Percentiles rank a stretch among this genome's conserved stretches.
Evolutionary conservation across 768 basidiomycete genomes (phyloP).

Genomic region (Candolleomyces eurysporus): DNA sequence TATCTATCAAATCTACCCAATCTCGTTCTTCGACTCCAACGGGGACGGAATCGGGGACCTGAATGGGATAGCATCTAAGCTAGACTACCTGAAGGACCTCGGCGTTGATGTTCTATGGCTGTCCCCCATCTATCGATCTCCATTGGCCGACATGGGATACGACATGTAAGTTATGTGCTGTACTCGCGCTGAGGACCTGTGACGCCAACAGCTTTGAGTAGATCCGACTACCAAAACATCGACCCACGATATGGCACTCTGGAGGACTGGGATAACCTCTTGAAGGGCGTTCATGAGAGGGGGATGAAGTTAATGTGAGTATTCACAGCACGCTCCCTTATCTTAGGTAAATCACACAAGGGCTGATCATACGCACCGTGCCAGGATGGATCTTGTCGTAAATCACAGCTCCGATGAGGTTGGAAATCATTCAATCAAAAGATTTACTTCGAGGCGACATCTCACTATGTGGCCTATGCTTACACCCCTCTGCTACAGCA

Average conservation of each 20-base stretch:
- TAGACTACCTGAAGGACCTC: constrained; percentile 67
- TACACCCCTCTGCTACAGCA: constrained; percentile 41
- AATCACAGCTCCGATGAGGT: constrained; percentile 74
- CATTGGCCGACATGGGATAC: constrained; percentile 72
- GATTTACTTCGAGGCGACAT: neutral
- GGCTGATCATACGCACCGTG: neutral
- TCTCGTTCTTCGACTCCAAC: constrained; percentile 71
- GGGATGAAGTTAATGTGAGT: constrained; percentile 72
- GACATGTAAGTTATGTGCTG: constrained; percentile 48
- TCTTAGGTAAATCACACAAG: neutral
- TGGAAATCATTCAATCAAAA: neutral
- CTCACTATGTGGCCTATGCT: neutral
- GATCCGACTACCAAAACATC: constrained; percentile 64
- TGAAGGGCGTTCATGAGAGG: constrained; percentile 52
- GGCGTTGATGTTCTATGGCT: constrained; percentile 73
- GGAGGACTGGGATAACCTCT: constrained; percentile 54
- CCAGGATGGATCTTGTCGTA: constrained; percentile 74
- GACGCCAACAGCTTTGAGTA: constrained; percentile 16
- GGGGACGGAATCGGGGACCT: constrained; percentile 72
- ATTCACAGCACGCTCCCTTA: neutral
- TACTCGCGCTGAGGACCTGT: no score
- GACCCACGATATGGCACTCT: constrained; percentile 66
- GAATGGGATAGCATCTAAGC: constrained; percentile 58
- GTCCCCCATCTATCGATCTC: constrained; percentile 67
- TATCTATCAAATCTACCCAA: constrained; percentile 71